phyloP scores from a whole-genome alignment of 2,329 filamentous ascomycete species.

The Rhinocladiella mackenziei region DNA sequence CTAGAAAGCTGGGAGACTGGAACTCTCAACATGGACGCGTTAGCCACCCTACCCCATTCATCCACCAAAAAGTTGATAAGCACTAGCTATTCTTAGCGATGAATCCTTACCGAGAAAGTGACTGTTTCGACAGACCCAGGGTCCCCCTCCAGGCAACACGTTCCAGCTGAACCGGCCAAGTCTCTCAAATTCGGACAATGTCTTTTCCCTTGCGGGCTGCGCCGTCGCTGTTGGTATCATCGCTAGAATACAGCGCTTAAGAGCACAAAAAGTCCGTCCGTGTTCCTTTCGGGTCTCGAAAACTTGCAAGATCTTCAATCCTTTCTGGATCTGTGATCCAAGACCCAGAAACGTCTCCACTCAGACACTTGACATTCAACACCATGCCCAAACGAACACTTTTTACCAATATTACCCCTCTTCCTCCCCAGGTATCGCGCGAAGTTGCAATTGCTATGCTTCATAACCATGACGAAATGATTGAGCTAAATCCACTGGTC shows the following conservation, averaged over 20 bases:
- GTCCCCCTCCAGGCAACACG: not conserved
- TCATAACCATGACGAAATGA: slow-evolving; percentile 76
- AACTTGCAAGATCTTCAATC: not conserved
- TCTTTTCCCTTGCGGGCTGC: too few species aligned
- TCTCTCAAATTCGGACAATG: too few species aligned
- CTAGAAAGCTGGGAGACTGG: too few species aligned
- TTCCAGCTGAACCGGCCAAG: not conserved
- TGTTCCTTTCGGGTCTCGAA: too few species aligned
- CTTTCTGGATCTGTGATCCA: not conserved
- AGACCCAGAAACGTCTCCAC: not conserved
- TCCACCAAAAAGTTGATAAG: slow-evolving; percentile 13
- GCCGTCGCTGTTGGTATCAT: not conserved
- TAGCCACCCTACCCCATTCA: too few species aligned
- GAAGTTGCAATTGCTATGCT: slow-evolving; percentile 70
- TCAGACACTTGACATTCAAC: not conserved
- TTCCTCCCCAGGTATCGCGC: slow-evolving; percentile 65
- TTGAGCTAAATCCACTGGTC: slow-evolving; percentile 80
- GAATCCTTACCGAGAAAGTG: slow-evolving; percentile 5
- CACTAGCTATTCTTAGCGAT: slow-evolving; percentile 24
- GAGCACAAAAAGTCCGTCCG: not conserved
- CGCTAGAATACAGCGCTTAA: too few species aligned
- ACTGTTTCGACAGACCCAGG: too few species aligned
- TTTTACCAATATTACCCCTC: slow-evolving; percentile 74
- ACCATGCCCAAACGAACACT: slow-evolving; percentile 65
- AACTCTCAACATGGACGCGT: too few species aligned